These are phyloP conservation scores for Cicer arietinum DNA, from an alignment of 306 rosid genomes.

Conservation along the genomic window DNA sequence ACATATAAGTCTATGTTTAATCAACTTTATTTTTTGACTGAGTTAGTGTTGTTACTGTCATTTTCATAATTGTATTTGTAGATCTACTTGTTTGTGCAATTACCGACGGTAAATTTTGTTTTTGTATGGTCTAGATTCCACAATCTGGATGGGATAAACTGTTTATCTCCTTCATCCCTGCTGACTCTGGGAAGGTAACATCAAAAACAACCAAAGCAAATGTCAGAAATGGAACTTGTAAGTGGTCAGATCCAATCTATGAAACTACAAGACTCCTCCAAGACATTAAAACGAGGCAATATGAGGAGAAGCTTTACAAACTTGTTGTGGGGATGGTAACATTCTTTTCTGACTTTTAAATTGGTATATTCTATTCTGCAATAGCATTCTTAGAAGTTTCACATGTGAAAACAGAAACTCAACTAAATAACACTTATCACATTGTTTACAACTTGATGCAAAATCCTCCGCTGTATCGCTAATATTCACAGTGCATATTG, in stretches of 20 bases:
- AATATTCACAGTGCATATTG: conserved; percentile 15
- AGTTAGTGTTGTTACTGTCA: conserved; percentile 14
- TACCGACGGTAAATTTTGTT: conserved; percentile 45
- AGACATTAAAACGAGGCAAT: conserved; percentile 83
- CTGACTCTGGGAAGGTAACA: conserved; percentile 87
- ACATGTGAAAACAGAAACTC: conserved; percentile 10
- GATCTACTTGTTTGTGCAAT: conserved; percentile 41
- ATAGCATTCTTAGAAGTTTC: conserved; percentile 34
- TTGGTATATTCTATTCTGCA: conserved; percentile 14
- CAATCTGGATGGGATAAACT: conserved; percentile 98
- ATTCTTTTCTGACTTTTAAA: conserved; percentile 44
- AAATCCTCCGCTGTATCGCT: conserved; percentile 16
- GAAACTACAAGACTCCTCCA: conserved; percentile 97
- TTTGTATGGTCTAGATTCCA: conserved; percentile 73
- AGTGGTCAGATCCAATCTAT: conserved; percentile 97
- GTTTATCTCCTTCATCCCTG: conserved; percentile 82
- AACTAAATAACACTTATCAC: conserved; percentile 14
- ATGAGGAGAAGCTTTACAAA: conserved; percentile 89
- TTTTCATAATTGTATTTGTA: conserved; percentile 16
- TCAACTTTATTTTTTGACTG: conserved; percentile 19
- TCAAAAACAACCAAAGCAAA: conserved; percentile 95
- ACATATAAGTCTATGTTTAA: conserved; percentile 12
- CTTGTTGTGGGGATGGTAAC: conserved; percentile 89
- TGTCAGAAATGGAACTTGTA: conserved; percentile 97
- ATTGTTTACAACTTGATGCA: conserved; percentile 6